Base-by-base conservation (phyloP, 1,284 basidiomycete species). In the Puccinia triticina region DNA sequence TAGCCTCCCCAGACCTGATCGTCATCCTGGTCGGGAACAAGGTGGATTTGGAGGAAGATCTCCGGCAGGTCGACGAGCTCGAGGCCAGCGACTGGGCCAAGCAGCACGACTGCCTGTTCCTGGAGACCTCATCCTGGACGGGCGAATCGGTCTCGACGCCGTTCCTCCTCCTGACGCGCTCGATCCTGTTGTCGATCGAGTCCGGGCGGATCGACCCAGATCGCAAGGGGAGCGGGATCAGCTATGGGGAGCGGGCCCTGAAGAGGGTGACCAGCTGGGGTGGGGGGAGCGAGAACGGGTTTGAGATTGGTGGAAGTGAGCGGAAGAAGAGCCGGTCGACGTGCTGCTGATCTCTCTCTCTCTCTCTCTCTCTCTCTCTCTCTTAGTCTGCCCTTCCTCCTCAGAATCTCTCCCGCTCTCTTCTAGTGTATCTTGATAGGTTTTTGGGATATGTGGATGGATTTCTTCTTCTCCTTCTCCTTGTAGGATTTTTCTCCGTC, bases 1-100 rank as follows among this genome's bases (percentile, higher is more conserved):
- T 98, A 73, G 96, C 92, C 14, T 89, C 94, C 82, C 92, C 94
- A 10, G 92, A 98, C 86, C 89, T 98, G 0, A 93, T 96, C 46
- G 92, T 92, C 0, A 94, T 98, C 3, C 88, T 99, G 3, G 95
- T 98, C 8, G 96, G 96, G 46, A 98, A 96, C 88, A 98, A 99
- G 89, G 91, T 93, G 18, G 96, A 99, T 86, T 90, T 91, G 84
- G 96, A 97, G 84, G 95, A 97, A 79, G 94, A 98, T 46, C 23
- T 46, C 0, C 89, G 96, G 76, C 93, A 98, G 87, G 95, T 99
- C 32, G 94, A 96, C 85, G 96, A 93, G 91, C 90, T 92, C 26
- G 96, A 99, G 88, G 96, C 94, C 11, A 94, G 93, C 86, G 90
- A 91, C 86, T 99, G 95, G 94, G 96, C 96, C 34, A 92, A 94